A percentile compares a stretch with the other conserved stretches of the same genome.
Conservation (phyloP, 495 filamentous ascomycete genomes). For the Penicillium argentinense region DNA sequence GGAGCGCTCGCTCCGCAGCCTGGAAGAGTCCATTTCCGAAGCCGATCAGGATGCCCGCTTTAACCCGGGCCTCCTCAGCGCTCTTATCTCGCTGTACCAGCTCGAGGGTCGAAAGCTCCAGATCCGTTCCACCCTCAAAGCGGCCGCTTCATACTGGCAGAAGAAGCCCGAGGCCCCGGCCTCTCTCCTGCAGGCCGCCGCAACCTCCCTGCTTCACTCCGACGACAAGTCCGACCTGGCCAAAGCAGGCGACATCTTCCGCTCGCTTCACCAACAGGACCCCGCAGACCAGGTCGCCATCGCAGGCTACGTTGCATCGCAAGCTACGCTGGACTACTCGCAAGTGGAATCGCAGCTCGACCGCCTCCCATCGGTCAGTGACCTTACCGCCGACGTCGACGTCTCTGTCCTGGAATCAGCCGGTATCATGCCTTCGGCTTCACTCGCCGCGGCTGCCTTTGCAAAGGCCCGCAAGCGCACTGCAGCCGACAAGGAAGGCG, state of each 20-base stretch:
- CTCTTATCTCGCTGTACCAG: constrained; percentile 78
- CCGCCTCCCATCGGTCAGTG: constrained; percentile 62
- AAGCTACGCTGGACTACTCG: constrained; percentile 63
- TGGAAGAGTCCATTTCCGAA: constrained; percentile 66
- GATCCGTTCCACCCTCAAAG: constrained; percentile 68
- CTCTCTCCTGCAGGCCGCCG: constrained; percentile 76
- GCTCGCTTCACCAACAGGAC: constrained; percentile 59
- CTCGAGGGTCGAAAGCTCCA: constrained; percentile 73
- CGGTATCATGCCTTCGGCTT: constrained; percentile 67
- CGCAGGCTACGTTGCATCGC: constrained; percentile 82
- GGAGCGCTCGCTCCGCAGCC: constrained; percentile 67
- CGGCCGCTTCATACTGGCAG: constrained; percentile 82
- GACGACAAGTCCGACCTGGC: constrained; percentile 61
- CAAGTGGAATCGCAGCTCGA: constrained; percentile 61
- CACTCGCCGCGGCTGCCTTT: constrained; percentile 37
- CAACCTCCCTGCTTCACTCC: constrained; percentile 74
- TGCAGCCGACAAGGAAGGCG: constrained; percentile 47
- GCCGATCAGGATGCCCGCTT: constrained; percentile 69
- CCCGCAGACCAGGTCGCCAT: constrained; percentile 62
- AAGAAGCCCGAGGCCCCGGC: constrained; percentile 48
- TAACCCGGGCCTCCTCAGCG: constrained; percentile 82
- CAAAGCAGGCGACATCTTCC: constrained; percentile 74
- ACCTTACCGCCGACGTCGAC: constrained; percentile 66
- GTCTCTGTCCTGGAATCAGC: constrained; percentile 67
- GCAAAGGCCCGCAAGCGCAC: constrained; percentile 57